Evolutionary conservation across 2,329 filamentous ascomycete species (phyloP), one percentile per base, ranked within the genome.

Genomic region (Venturiaceae sp.): DNA sequence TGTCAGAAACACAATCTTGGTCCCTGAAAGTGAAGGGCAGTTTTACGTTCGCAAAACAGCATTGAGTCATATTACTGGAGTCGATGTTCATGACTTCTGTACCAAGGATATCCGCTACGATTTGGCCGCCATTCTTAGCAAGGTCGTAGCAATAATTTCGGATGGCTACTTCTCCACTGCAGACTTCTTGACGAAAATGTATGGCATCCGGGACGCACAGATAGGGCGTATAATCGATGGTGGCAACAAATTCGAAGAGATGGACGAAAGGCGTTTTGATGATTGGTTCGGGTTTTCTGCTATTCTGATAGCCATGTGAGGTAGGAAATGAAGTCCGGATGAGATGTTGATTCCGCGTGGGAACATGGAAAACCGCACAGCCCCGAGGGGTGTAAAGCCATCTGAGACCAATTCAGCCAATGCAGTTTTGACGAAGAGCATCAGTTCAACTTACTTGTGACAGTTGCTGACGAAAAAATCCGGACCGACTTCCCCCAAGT

Each of bases 401-500:
- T 76, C 80, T 81, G 11, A 32, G 62, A 9, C 46, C 13, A 21
- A 50, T 50, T 6, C 21, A 5, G 19, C 23, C 3, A 50, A 28
- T 50, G 14, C n/a, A 7, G 14, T 13, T 33, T 5, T 16, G 19
- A 57, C 28, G 58, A 47, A 46, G 21, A n/a, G 37, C 37, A 6
- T 16, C 4, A 26, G 28, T n/a, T 14, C 23, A 1, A 59, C 62
- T 59, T 63, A 75, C 69, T 95, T 95, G 75, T 95, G 89, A 65
- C 85, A 89, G 69, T 96, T 96, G 58, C 80, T 86, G 13, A 92
- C 81, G 66, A 95, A 89, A 74, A 95, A 96, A 71, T 96, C 92
- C 0, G 90, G 85, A 62, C 91, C 82, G 2, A 91, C 74, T 3
- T 72, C 69, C 0, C 68, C 63, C 14, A 96, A 72, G 3, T 72